A percentile compares a stretch with the other conserved stretches of the same genome.
Evolutionary conservation across 305 asterid genomes (phyloP).

Genomic region (Euphrasia arctica): DNA sequence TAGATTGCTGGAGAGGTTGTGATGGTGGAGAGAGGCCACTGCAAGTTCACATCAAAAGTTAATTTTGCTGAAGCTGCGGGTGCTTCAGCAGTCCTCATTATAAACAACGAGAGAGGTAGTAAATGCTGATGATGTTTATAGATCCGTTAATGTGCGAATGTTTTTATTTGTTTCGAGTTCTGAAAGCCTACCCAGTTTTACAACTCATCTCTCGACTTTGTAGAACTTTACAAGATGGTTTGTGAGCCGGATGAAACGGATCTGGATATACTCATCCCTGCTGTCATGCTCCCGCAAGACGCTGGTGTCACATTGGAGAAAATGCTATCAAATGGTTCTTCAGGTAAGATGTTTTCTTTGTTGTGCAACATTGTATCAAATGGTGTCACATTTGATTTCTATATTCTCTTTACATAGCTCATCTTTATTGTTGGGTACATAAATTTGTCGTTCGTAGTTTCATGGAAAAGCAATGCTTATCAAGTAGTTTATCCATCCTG

Average conservation of each 20-base stretch:
- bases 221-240: slow-evolving; percentile 98
- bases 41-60: slow-evolving; percentile 84
- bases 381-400: background rate
- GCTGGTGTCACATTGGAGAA: slow-evolving; percentile 71
- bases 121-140: slow-evolving; percentile 2
- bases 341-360: slow-evolving; percentile 50
- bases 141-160: no score
- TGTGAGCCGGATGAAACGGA: slow-evolving; percentile 93
- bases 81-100: slow-evolving; percentile 87
- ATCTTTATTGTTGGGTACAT: background rate
- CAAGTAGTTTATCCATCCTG: no score
- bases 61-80: slow-evolving; percentile 92
- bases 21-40: slow-evolving; percentile 81
- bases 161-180: no score
- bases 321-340: slow-evolving; percentile 69
- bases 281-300: slow-evolving; percentile 90
- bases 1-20: slow-evolving; percentile 73
- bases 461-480: no score
- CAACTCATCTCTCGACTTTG: slow-evolving; percentile 1
- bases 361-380: background rate
- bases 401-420: background rate
- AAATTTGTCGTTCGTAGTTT: no score
- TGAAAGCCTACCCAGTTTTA: no score
- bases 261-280: slow-evolving; percentile 78
- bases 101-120: slow-evolving; percentile 82